Base-by-base conservation (phyloP, 768 basidiomycete genomes). In the Neoboletus subvelutipes region DNA sequence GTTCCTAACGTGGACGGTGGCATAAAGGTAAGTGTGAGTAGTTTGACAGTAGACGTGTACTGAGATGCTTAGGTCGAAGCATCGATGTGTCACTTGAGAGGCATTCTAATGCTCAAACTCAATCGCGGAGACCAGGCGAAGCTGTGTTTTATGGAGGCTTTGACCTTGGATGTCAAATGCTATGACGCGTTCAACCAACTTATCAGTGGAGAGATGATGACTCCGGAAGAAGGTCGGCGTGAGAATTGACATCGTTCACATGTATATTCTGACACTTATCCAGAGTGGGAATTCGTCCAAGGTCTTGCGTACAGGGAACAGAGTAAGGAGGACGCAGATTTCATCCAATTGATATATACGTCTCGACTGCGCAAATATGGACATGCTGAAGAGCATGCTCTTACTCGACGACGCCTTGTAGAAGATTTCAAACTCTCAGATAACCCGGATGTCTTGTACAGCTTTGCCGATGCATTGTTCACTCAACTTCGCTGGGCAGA, bases 251-350 rank as follows among this genome's bases (percentile, higher is more conserved):
- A 28, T 20, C 20, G 26, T 50, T 43, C 26, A n/a, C n/a, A n/a
- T 20, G 36, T 31, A 18, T 37, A 7, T 55, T 49, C 63, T 62
- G 52, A 58, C 39, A n/a, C 50, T 53, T 50, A 7, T 3, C 4
- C 63, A 98, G 97, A 99, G 72, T 98, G 97, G 97, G 90, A 95
- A 57, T 96, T 98, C 60, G 83, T 99, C 4, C 89, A 92, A 69
- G 80, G 83, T 17, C 80, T 99, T 12, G 81, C 88, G 2, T 98
- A 93, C 66, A 76, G 79, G 34, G 83, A 88, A 39, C 96, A 98
- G 69, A 86, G 85, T 1, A 86, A 87, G 2, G 87, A 93, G 58
- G 94, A 97, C 59, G 92, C 93, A 0, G 85, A 90, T 40, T 97
- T 99, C 67, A 87, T 99, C 28, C 85, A 88, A 58, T 80, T 98